Evolutionary conservation across 2,329 filamentous ascomycete genomes (phyloP), one percentile per base, ranked within the genome.

Genomic region (Bipolaris oryzae): DNA sequence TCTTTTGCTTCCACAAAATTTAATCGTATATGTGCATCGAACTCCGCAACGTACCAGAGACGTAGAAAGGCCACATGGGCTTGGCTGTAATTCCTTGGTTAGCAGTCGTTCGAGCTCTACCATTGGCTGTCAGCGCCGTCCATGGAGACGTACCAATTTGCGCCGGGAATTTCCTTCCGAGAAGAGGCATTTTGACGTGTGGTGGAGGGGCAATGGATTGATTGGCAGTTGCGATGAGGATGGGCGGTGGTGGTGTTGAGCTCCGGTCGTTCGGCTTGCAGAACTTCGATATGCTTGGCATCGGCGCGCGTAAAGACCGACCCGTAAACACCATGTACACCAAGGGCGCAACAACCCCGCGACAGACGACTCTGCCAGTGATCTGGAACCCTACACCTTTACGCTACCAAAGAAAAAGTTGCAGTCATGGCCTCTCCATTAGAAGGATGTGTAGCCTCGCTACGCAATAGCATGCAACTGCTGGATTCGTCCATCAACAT

Each of bases 21-120:
- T 25, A 18, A 4, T 3, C 7, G 7, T n/a, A n/a, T 16, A 20
- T n/a, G 9, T 18, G 25, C 39, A 20, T 18, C 51, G 46, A 47
- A 37, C 20, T 50, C 48, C 34, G 63, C 59, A 46, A 84, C 90
- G 77, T 95, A 96, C 94, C 92, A 78, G 94, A 94, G 80, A 85
- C 84, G 85, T 93, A 95, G 87, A 98, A 98, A 71, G 94, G 94
- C 79, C 87, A 87, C 88, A 96, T 88, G 72, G 94, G 92, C 85
- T 87, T 86, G 82, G 91, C 94, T 98, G 76, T 78, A 74, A 59
- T 52, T 48, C 43, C 71, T 35, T 56, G 55, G 62, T 77, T 72
- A 76, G 75, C 67, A 58, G 47, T 60, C 41, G 21, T 56, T 58
- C 48, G 34, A 50, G 46, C 58, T 47, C 42, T 43, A 34, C 6